Evolutionary conservation across 2,329 filamentous ascomycete species (phyloP), one percentile per base, ranked within the genome.

Genomic region (Cadophora luteo-olivacea): DNA sequence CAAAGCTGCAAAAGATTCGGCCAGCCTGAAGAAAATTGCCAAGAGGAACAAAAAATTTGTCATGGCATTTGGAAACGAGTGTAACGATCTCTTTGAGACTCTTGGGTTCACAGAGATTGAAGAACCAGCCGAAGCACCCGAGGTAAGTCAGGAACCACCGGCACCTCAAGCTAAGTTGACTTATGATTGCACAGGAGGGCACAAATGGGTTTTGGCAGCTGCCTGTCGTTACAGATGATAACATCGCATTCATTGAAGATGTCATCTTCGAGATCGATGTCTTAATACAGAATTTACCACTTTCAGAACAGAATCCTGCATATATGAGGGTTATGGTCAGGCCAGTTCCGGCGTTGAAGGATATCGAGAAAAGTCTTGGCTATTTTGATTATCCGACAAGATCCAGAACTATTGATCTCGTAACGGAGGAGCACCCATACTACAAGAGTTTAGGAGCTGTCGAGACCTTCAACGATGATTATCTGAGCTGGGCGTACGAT

Each of bases 401-500:
- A 67, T 71, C 72, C 24, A 75, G 74, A 64, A 70, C 70, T 6
- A 69, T 77, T n/a, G 70, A 77, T 73, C 64, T 77, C n/a, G 64
- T 74, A 83, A 83, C 52, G 82, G 68, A 73, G 52, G 76, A 78
- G 54, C 77, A 79, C 64, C 78, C 78, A 19, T 73, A 84, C 72
- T 91, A 90, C 76, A 86, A 87, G 61, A 86, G 87, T 70, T 80
- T 93, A 25, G 91, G 91, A 25, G 84, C 84, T 16, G 77, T 88
- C 9, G 83, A 85, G 49, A 86, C 91, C 74, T 91, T 92, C 77
- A 84, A 86, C 5, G 87, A 91, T 74, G 75, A 80, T 0, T 79
- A 89, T n/a, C 79, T 93, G 22, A 79, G 84, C 33, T 91, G 88
- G 77, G 87, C 88, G 4, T 92, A 87, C 75, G 82, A 87, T 29